Conservation (phyloP, 768 basidiomycete genomes). For the Leccinellum rugosiceps region DNA sequence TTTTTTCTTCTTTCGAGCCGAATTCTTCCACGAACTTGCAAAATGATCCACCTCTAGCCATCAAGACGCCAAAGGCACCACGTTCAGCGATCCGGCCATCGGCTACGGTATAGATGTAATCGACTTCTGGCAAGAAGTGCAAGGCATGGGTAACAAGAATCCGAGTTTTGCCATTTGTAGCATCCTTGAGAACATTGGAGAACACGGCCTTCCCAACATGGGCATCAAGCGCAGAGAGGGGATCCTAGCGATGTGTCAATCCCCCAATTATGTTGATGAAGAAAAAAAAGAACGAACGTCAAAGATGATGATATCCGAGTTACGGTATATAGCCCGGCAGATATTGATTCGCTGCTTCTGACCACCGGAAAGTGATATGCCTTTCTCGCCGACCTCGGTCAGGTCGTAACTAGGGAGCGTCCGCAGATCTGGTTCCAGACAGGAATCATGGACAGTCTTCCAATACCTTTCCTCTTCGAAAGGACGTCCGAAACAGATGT, state of each 20-base stretch:
- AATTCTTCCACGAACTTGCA: slow-evolving; percentile 74
- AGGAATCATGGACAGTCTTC: slow-evolving; percentile 75
- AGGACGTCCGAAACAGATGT: slow-evolving; percentile 82
- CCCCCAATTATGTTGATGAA: not conserved
- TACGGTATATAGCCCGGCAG: slow-evolving; percentile 3
- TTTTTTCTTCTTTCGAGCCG: not conserved
- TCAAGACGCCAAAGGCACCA: slow-evolving; percentile 75
- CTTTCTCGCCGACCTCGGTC: slow-evolving; percentile 43
- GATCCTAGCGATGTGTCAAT: slow-evolving; percentile 47
- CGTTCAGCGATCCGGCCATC: slow-evolving; percentile 78
- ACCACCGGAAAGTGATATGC: slow-evolving; percentile 86
- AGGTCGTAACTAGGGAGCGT: slow-evolving; percentile 28
- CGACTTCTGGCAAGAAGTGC: slow-evolving; percentile 84
- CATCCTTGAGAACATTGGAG: slow-evolving; percentile 73
- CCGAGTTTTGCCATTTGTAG: slow-evolving; percentile 66
- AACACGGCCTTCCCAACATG: slow-evolving; percentile 89
- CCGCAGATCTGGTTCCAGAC: slow-evolving; percentile 75
- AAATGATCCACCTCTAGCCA: slow-evolving; percentile 63
- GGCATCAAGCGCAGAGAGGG: slow-evolving; percentile 84
- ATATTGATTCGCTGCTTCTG: slow-evolving; percentile 27
- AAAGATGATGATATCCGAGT: slow-evolving; percentile 4
- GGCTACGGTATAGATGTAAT: slow-evolving; percentile 77
- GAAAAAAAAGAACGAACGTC: not conserved
- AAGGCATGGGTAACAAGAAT: slow-evolving; percentile 90
- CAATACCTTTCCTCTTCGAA: slow-evolving; percentile 82